Evolutionary conservation across 176 grass and related monocot genomes (phyloP).

Genomic region (Aechmea fasciata): DNA sequence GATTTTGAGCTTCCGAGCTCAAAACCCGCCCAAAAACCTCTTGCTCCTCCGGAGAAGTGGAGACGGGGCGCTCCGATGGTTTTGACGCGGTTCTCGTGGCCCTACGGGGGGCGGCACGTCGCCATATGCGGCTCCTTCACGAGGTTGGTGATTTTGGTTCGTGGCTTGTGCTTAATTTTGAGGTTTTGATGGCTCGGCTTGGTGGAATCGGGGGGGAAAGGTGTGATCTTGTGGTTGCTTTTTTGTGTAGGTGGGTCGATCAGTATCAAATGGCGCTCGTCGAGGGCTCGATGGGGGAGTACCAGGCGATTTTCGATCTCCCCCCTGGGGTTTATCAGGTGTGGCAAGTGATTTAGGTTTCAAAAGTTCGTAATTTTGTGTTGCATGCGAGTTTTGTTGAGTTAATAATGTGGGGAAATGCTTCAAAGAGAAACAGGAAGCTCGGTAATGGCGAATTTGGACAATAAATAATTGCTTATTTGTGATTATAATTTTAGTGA

Average conservation of each 20-base stretch:
- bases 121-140: slow-evolving; percentile 51
- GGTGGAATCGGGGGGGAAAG: not conserved
- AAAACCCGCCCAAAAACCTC: not conserved
- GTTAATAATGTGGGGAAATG: not conserved
- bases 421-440: not conserved
- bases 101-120: slow-evolving; percentile 30
- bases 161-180: not conserved
- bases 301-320: slow-evolving; percentile 50
- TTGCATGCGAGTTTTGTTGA: not conserved
- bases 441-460: not conserved
- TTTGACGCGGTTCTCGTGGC: slow-evolving; percentile 43
- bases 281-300: slow-evolving; percentile 23
- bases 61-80: slow-evolving; percentile 30
- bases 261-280: slow-evolving; percentile 35
- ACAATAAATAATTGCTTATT: not conserved
- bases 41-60: not conserved
- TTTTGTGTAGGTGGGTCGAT: slow-evolving; percentile 31
- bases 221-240: not conserved
- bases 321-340: slow-evolving; percentile 52
- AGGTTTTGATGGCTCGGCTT: not conserved
- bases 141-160: slow-evolving; percentile 17
- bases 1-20: not conserved
- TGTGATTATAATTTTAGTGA: too few relatives aligned
- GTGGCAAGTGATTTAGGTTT: not conserved
- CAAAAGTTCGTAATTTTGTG: not conserved